Conservation (phyloP, 106 monocot genomes). For the Acorus calamus region DNA sequence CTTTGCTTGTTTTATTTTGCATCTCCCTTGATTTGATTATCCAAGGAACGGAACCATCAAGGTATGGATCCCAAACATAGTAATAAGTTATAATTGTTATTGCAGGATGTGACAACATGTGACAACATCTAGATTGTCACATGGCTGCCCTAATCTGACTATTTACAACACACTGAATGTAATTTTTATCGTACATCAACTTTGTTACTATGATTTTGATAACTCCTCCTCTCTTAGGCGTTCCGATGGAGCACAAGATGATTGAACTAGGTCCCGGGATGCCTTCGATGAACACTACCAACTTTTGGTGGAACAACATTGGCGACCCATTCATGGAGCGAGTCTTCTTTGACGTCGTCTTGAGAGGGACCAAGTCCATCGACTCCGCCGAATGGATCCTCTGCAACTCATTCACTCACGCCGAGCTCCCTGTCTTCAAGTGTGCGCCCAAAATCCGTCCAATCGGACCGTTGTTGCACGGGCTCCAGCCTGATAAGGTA, state of each 20-base stretch:
- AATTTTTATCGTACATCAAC: too few species aligned
- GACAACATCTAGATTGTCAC: too few species aligned
- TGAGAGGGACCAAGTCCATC: background rate
- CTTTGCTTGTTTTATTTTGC: too few species aligned
- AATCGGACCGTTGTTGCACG: constrained; percentile 22
- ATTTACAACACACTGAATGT: too few species aligned
- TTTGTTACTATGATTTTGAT: too few species aligned
- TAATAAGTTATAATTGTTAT: too few species aligned
- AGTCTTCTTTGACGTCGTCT: background rate
- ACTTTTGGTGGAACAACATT: constrained; percentile 19
- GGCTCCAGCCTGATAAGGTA: background rate
- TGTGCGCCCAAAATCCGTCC: constrained; percentile 15
- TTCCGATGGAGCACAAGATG: background rate
- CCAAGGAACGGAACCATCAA: too few species aligned
- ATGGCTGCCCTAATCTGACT: too few species aligned
- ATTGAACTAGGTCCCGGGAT: constrained; percentile 14
- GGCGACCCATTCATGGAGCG: background rate
- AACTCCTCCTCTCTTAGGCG: background rate
- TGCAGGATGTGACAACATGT: too few species aligned
- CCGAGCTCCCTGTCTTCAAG: constrained; percentile 19
- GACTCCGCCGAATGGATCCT: constrained; percentile 15
- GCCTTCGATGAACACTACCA: constrained; percentile 15
- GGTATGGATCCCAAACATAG: too few species aligned
- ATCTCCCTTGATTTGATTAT: too few species aligned
- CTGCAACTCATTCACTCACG: constrained; percentile 42